Base-by-base conservation (phyloP, 2,329 filamentous ascomycete species). In the Aspergillus transmontanensis region DNA sequence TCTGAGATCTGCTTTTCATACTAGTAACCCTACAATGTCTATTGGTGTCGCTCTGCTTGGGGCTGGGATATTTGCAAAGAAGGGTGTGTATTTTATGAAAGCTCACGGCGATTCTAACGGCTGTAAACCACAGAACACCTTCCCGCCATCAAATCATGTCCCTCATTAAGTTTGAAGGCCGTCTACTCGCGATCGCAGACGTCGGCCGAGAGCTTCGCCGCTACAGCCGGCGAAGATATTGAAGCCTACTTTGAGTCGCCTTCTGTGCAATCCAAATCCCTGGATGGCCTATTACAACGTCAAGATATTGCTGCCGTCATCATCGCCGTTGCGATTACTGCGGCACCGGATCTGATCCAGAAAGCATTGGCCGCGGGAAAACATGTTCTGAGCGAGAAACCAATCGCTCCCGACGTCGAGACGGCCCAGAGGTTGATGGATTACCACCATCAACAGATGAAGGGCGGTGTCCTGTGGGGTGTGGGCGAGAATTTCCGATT, bases 331-430 rank as follows among this genome's bases (percentile, higher is more conserved):
- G 51, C 59, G 12, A 60, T 60, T 23, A 23, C 51, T 2, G 41
- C 30, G 3, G 41, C 36, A 32, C 51, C 59, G 2, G 11, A 6
- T 23, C n/a, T 65, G 9, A 58, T 64, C 21, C 32, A 28, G 19
- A n/a, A 36, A 21, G 60, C 54, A 6, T 36, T 64, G 16, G 23
- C 36, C 43, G 77, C 78, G 4, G 79, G 81, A 28, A 79, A 81
- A 67, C 84, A 87, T 68, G 83, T 86, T 0, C 76, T 86, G 16
- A 86, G 84, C 71, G 85, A 87, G 76, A 86, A 79, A 64, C 76
- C 77, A 0, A 64, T 77, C n/a, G 83, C 80, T 58, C 88, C 85
- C 0, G 83, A 79, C 14, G 36, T 45, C 4, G 21, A 28, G 6
- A 55, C 56, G 4, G 62, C 62, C 1, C 10, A 28, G 2, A n/a